Evolutionary conservation across 2,329 filamentous ascomycete genomes (phyloP), one percentile per base, ranked within the genome.

Genomic region (Botrytis galanthina): DNA sequence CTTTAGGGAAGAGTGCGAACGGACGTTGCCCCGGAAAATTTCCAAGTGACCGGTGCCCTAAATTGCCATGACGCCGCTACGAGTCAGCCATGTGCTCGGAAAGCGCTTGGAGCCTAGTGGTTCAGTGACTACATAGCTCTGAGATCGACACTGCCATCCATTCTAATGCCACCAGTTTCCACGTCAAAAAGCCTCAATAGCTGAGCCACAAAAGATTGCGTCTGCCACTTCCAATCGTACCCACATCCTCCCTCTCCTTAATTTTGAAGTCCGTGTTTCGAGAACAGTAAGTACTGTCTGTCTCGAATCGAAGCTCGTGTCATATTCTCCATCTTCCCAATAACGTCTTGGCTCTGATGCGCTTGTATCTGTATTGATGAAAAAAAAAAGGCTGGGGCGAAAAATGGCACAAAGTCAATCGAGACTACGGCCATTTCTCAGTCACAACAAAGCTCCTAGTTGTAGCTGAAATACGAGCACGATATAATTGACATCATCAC

Each of bases 21-120:
- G 64, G 64, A 37, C 46, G 26, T 20, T 46, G 39, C 51, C 51
- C n/a, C 51, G 64, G 61, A 32, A 42, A n/a, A 18, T 32, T 9
- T 57, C 37, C 37, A 59, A 42, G 35, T 42, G 35, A 48, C 10
- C 35, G 35, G 66, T 20, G 29, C 51, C 37, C n/a, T 54, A 42
- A 39, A 26, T 18, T 39, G 46, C 10, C 64, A 68, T 48, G 46
- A 54, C 26, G 14, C 64, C 48, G 48, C 64, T n/a, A 16, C 35
- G 46, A 54, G 46, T 39, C 26, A 39, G 35, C 64, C 64, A 68
- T n/a, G 51, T 69, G 66, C 18, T 69, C 10, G n/a, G 66, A 44
- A 57, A 6, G 42, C 39, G 7, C n/a, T 10, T 68, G 10, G 66
- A 68, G 35, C 35, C 48, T 68, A 68, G 32, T 26, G n/a, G 20